Conservation (phyloP, 495 filamentous ascomycete genomes). For the Bombardia bombarda region DNA sequence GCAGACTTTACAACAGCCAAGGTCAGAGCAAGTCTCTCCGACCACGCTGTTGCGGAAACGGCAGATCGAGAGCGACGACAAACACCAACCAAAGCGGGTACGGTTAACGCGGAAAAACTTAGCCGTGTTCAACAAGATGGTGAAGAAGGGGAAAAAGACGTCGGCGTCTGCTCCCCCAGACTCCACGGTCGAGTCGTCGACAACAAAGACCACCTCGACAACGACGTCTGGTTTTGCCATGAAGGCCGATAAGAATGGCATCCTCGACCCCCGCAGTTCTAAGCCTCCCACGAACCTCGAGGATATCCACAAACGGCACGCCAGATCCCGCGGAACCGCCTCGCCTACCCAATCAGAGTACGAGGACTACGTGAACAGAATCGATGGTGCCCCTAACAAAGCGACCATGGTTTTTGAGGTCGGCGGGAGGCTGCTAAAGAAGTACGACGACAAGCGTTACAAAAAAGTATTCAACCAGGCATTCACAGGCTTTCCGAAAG, state of each 20-base stretch:
- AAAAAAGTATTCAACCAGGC: conserved; percentile 11
- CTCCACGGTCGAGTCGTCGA: conserved; percentile 10
- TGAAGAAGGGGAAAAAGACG: neutral
- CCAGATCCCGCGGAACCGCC: conserved; percentile 14
- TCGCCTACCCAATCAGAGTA: conserved; percentile 19
- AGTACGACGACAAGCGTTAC: conserved; percentile 9
- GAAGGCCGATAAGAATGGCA: conserved; percentile 21
- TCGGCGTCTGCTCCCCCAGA: conserved; percentile 2
- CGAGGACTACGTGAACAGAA: conserved; percentile 10
- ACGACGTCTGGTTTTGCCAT: conserved; percentile 16
- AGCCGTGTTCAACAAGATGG: neutral
- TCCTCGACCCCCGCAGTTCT: conserved; percentile 14
- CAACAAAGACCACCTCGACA: conserved; percentile 19
- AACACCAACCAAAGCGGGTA: neutral
- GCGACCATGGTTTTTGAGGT: conserved; percentile 10
- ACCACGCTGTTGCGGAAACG: neutral
- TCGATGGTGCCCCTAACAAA: conserved; percentile 13
- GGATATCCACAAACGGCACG: conserved; percentile 10
- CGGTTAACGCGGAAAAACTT: neutral
- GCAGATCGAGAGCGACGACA: neutral
- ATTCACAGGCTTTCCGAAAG: conserved; percentile 22
- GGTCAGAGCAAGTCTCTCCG: neutral
- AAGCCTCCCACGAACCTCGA: conserved; percentile 18
- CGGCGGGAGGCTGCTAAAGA: conserved; percentile 13
- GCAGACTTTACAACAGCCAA: too few relatives aligned